These are phyloP conservation scores for Xylariomycetidae sp. DNA, from an alignment of 2,329 filamentous ascomycete species.

Conservation along the genomic window DNA sequence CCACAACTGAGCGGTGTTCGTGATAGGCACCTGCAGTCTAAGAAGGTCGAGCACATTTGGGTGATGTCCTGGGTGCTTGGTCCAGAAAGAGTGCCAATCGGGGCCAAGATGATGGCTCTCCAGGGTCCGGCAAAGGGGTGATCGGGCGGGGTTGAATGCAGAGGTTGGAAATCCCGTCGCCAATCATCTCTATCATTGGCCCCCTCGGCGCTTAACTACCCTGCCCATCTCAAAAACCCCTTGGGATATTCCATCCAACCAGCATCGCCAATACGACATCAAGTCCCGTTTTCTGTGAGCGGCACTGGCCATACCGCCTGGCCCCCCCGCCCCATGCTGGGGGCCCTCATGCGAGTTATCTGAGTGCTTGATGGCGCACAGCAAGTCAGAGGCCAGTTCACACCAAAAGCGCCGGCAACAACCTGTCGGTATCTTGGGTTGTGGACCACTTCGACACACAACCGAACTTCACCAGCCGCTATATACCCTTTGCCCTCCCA, in stretches of 20 bases:
- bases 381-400: conserved; percentile 40
- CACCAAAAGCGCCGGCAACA: conserved; percentile 34
- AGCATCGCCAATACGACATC: conserved; percentile 17
- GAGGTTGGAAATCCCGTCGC: conserved; percentile 15
- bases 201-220: conserved; percentile 25
- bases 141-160: conserved; percentile 20
- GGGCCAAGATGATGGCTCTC: conserved; percentile 4
- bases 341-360: conserved; percentile 32
- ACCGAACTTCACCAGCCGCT: conserved; percentile 49
- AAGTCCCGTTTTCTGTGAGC: conserved; percentile 16
- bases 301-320: too few species aligned
- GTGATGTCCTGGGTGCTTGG: too few species aligned
- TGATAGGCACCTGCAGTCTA: conserved; percentile 4
- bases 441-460: conserved; percentile 34
- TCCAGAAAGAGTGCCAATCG: conserved; percentile 9
- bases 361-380: conserved; percentile 26
- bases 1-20: too few species aligned
- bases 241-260: conserved; percentile 26
- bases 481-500: conserved; percentile 50
- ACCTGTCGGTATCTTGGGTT: conserved; percentile 24
- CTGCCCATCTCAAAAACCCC: conserved; percentile 22
- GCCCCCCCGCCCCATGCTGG: conserved; percentile 36
- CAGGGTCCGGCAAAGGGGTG: conserved; percentile 7
- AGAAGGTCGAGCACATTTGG: conserved; percentile 1
- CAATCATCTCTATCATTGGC: conserved; percentile 21